A percentile compares a stretch with the other conserved stretches of the same genome.
Conservation (phyloP, 345 rosid genomes). For the Ailanthus altissimus region DNA sequence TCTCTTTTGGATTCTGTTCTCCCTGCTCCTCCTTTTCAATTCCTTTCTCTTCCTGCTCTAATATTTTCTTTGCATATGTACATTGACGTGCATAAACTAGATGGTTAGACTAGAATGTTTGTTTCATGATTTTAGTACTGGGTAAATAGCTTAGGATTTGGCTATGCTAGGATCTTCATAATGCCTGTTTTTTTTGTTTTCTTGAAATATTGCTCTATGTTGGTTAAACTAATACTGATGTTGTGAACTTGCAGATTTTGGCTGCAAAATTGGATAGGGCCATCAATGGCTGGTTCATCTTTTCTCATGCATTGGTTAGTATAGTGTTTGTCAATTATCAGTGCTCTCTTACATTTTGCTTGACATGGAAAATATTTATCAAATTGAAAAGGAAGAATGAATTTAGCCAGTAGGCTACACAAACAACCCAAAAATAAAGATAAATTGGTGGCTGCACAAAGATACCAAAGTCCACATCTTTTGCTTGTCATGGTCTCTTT, state of each 20-base stretch:
- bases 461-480: not conserved
- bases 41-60: not conserved
- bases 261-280: slow-evolving; percentile 99
- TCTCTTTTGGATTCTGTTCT: not conserved
- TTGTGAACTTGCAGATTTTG: slow-evolving; percentile 76
- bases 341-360: not conserved
- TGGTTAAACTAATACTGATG: slow-evolving; percentile 10
- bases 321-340: not conserved
- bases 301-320: slow-evolving; percentile 91
- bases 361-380: not conserved
- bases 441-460: not conserved
- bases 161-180: not conserved
- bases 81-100: slow-evolving; percentile 8
- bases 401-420: not conserved
- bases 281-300: slow-evolving; percentile 83
- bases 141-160: not conserved
- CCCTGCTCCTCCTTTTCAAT: not conserved
- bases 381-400: not conserved
- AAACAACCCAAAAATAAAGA: not conserved
- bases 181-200: slow-evolving; percentile 1
- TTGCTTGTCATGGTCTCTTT: not conserved
- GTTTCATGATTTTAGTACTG: not conserved
- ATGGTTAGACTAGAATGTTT: not conserved
- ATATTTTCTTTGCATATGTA: not conserved
- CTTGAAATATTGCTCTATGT: not conserved